Evolutionary conservation across 2,329 filamentous ascomycete genomes (phyloP), one percentile per base, ranked within the genome.

Genomic region (Blastomyces parvus): DNA sequence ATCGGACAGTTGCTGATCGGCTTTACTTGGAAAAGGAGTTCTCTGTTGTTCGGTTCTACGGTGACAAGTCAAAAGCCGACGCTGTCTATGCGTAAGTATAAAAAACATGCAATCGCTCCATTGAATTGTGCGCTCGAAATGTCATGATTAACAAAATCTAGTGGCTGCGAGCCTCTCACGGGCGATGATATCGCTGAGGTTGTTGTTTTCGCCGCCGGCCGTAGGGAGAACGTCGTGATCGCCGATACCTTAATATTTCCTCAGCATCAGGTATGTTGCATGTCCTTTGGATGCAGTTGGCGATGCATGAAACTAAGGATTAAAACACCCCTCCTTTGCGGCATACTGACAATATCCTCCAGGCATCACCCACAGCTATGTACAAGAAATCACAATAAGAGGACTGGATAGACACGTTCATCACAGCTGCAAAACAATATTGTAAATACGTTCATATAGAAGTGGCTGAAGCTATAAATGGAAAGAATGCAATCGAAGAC

Each of bases 161-260:
- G 87, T 64, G 88, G 87, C 60, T 87, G 84, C 68, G 89, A 95
- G 68, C 91, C 92, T 50, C 80, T 97, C 69, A 96, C 91, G 0
- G 89, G 89, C 0, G 90, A 94, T 59, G 92, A 97, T 72, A 91
- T 97, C 71, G 92, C 92, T 14, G 92, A 97, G 78, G 83, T 95
- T 38, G 82, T 96, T 42, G 91, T 97, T 8, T 97, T 96, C 73
- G 83, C 88, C 1, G 91, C 89, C 3, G 88, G 88, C 3, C 84
- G 92, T 70, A 85, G 88, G 69, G 90, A 96, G 78, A 97, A 97
- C 73, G 90, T 96, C 5, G 90, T 96, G 25, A 77, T 97, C 68
- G 92, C 92, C 25, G 92, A 97, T 77, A 88, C 90, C 6, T 78
- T 97, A 65, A 81, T 97, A 61, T 96, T 88, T 77, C 92, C 92